phyloP scores from a whole-genome alignment of 108 stramenopile genomes.

The Pseudonitzschia delicatissima region DNA sequence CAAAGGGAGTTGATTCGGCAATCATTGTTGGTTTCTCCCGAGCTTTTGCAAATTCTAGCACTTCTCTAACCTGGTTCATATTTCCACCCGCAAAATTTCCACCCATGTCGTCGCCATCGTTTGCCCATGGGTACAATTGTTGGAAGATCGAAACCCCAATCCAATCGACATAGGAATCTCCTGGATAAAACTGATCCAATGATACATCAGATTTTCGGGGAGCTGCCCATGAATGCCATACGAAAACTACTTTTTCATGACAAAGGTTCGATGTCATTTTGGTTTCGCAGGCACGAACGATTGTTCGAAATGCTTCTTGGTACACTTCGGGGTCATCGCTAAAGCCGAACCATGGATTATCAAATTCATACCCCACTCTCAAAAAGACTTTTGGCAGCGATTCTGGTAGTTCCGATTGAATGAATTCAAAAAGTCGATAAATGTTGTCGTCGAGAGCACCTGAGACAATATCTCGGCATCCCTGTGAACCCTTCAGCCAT shows the following conservation, averaged over 20 bases:
- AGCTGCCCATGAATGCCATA: slow-evolving; percentile 89
- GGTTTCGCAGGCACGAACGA: slow-evolving; percentile 46
- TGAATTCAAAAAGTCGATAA: slow-evolving; percentile 41
- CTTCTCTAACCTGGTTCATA: slow-evolving; percentile 55
- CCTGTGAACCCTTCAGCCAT: slow-evolving; percentile 76
- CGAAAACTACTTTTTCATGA: slow-evolving; percentile 48
- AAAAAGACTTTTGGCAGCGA: slow-evolving; percentile 59
- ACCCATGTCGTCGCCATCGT: not conserved
- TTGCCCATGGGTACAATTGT: slow-evolving; percentile 71
- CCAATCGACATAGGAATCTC: slow-evolving; percentile 80
- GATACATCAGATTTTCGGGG: slow-evolving; percentile 36
- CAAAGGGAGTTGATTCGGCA: slow-evolving; percentile 91
- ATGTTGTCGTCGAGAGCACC: slow-evolving; percentile 57
- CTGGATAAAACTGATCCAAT: slow-evolving; percentile 67
- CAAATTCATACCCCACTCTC: slow-evolving; percentile 81
- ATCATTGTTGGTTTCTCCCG: slow-evolving; percentile 75
- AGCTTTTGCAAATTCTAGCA: slow-evolving; percentile 65
- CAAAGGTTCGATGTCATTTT: slow-evolving; percentile 26
- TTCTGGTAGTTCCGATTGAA: slow-evolving; percentile 7
- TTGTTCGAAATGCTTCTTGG: slow-evolving; percentile 56
- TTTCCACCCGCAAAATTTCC: slow-evolving; percentile 34
- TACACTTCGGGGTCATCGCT: slow-evolving; percentile 50
- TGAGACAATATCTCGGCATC: slow-evolving; percentile 59
- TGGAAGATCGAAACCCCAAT: slow-evolving; percentile 80
- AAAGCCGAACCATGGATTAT: slow-evolving; percentile 79